Base-by-base conservation (phyloP, 2,329 filamentous ascomycete genomes). In the Neoarthrinium moseri region DNA sequence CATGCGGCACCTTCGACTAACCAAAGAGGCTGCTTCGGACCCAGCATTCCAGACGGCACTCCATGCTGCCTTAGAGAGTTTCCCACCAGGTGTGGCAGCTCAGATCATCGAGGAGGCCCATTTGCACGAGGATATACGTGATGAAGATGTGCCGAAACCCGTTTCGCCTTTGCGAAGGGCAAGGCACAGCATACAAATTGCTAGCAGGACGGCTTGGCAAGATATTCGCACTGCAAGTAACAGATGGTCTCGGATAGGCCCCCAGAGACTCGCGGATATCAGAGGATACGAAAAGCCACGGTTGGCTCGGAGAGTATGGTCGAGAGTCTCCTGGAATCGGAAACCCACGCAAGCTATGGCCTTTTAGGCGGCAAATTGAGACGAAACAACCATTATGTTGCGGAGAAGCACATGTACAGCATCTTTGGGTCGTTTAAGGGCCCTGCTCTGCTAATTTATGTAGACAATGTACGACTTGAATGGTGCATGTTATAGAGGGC, bases 61-160 rank as follows among this genome's bases (percentile, higher is more conserved):
- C 8, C 37, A 40, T 13, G 37, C 37, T 15, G 37, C 37, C 37
- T 18, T 40, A 3, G 37, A 40, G 15, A 40, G 37, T 18, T 40
- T 40, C 23, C 37, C 37, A 15, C 37, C 37, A 7, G 37, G 37
- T 18, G 30, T 40, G 37, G 37, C 37, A 10, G 37, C 37, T 0
- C 22, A 40, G 3, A 40, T 40, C 24, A 40, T 40, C 15, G 37
- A 40, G 10, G 37, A 23, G 1, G 37, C 37, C 24, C n/a, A 22
- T 6, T 15, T 18, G 5, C 24, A 29, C 24, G 8, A 22, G 11
- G 37, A 40, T 15, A n/a, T 7, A 4, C n/a, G 30, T 5, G 17
- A 27, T 5, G 37, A 30, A 27, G 13, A 39, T 6, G 6, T 11
- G 8, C 11, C 27, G n/a, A 23, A 18, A 4, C 22, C 37, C 0